Percentiles rank a stretch among this genome's conserved stretches.
These are phyloP conservation scores for Stagonosporopsis vannaccii DNA, from an alignment of 2,329 filamentous ascomycete genomes.

Conservation along the genomic window DNA sequence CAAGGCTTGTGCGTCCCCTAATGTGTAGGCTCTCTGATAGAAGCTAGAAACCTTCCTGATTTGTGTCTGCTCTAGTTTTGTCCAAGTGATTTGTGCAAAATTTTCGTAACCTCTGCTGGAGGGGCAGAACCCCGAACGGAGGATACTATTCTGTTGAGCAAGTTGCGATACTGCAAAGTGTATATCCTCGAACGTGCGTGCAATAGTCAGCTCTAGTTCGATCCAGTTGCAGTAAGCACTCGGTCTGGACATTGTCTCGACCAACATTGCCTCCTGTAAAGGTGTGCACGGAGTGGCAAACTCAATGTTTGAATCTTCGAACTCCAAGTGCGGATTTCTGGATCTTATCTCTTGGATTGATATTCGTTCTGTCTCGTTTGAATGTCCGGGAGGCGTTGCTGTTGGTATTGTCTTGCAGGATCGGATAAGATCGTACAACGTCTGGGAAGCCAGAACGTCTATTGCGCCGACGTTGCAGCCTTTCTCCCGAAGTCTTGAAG, in stretches of 20 bases:
- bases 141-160: conserved; percentile 63
- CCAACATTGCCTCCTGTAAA: conserved; percentile 80
- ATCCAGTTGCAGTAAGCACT: conserved; percentile 81
- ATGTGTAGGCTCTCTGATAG: conserved; percentile 48
- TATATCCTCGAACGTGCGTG: conserved; percentile 50
- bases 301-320: conserved; percentile 18
- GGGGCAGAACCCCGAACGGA: conserved; percentile 76
- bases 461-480: conserved; percentile 66
- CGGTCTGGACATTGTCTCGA: conserved; percentile 69
- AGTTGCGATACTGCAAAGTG: conserved; percentile 37
- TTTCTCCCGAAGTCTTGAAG: conserved; percentile 66
- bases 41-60: conserved; percentile 54
- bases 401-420: conserved; percentile 23
- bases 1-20: conserved; percentile 50
- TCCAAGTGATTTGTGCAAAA: conserved; percentile 72
- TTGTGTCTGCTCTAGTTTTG: conserved; percentile 53
- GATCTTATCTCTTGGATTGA: background rate
- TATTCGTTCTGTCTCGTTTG: background rate
- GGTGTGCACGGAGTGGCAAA: conserved; percentile 69
- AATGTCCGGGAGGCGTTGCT: background rate
- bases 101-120: conserved; percentile 50
- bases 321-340: background rate
- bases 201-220: conserved; percentile 64
- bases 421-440: conserved; percentile 44
- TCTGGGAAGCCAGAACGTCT: conserved; percentile 67